phyloP scores from a whole-genome alignment of 768 basidiomycete species.

The Podaxis sp. region DNA sequence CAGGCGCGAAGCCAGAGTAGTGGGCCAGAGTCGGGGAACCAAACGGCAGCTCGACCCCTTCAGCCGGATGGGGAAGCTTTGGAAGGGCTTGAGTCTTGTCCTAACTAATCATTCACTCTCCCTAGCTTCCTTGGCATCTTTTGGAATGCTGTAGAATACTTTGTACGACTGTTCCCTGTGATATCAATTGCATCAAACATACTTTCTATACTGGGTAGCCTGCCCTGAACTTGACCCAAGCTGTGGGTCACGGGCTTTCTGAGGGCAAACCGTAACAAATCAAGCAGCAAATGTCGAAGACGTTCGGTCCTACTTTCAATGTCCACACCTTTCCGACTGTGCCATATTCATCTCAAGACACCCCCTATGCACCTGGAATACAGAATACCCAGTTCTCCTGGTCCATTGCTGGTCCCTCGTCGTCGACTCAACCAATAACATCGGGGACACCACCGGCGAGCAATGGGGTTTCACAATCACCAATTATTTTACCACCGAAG shows the following conservation, averaged over 20 bases:
- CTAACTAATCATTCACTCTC: background rate
- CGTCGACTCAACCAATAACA: background rate
- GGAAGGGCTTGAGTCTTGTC: background rate
- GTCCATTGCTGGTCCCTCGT: slow-evolving; percentile 11
- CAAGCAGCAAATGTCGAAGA: slow-evolving; percentile 41
- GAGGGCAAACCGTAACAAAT: slow-evolving; percentile 38
- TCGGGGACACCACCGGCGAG: background rate
- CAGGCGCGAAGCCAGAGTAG: slow-evolving; percentile 23
- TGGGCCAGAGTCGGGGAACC: slow-evolving; percentile 14
- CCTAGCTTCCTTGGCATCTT: background rate
- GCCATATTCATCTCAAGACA: slow-evolving; percentile 19
- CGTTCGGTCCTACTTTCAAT: slow-evolving; percentile 24
- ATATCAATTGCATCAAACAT: background rate
- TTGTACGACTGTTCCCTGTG: background rate
- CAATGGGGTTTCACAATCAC: background rate
- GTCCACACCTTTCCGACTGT: slow-evolving; percentile 23
- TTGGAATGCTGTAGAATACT: background rate
- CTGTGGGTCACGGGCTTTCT: slow-evolving; percentile 35
- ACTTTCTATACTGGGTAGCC: slow-evolving; percentile 19
- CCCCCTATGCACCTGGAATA: slow-evolving; percentile 9
- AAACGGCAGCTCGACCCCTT: background rate
- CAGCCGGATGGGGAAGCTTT: background rate
- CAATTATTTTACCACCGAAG: slow-evolving; percentile 17
- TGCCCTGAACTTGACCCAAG: slow-evolving; percentile 34
- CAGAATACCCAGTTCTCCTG: slow-evolving; percentile 15